Evolutionary conservation across 805 yeast species (phyloP).

Genomic region (Candida methanosorbosa): DNA sequence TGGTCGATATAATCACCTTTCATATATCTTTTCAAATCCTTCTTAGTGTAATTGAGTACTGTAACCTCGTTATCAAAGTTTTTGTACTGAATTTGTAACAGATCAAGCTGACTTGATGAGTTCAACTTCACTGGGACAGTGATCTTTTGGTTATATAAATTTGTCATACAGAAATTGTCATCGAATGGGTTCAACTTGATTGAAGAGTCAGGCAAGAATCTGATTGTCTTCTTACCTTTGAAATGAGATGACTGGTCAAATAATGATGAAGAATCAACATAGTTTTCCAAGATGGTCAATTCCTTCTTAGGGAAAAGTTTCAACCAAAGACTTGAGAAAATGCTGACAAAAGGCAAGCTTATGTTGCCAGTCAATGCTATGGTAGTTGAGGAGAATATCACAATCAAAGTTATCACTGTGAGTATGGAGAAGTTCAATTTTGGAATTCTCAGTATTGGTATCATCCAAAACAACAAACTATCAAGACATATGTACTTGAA

Average conservation of each 20-base stretch:
- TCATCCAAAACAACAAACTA: conserved; percentile 55
- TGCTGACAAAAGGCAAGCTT: conserved; percentile 34
- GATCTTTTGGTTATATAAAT: conserved; percentile 20
- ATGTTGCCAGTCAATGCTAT: conserved; percentile 44
- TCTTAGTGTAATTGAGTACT: conserved; percentile 44
- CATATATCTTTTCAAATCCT: conserved; percentile 37
- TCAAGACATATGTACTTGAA: conserved; percentile 70
- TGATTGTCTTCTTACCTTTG: conserved; percentile 78
- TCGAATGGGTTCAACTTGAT: conserved; percentile 74
- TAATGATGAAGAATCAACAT: conserved; percentile 26
- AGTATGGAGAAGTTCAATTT: conserved; percentile 21
- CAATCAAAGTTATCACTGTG: conserved; percentile 46
- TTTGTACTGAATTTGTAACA: conserved; percentile 53
- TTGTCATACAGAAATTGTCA: conserved; percentile 53
- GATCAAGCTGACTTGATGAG: conserved; percentile 64
- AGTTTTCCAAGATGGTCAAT: conserved; percentile 22
- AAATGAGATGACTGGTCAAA: conserved; percentile 54
- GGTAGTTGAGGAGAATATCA: conserved; percentile 38
- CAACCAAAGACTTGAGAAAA: conserved; percentile 10
- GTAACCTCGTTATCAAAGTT: conserved; percentile 44
- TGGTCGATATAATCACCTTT: conserved; percentile 17
- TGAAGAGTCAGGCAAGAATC: conserved; percentile 85
- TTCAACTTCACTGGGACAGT: conserved; percentile 72
- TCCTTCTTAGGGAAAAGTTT: conserved; percentile 20
- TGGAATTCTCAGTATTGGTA: conserved; percentile 73